Conservation (phyloP, 331 rosid genomes). For the Spiraea crenata region DNA sequence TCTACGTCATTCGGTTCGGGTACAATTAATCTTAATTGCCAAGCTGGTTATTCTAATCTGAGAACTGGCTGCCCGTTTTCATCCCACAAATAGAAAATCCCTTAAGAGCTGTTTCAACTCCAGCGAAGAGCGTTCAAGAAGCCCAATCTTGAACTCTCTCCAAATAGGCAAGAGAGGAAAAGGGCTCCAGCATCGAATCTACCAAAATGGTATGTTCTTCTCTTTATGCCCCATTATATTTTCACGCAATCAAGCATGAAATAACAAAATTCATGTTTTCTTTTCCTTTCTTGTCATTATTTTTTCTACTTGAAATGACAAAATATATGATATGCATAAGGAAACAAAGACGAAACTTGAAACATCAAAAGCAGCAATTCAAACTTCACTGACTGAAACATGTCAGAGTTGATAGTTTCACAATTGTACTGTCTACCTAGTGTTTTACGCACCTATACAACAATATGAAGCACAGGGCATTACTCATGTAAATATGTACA, state of each 20-base stretch:
- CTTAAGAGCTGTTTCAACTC: not conserved
- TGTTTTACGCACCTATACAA: not conserved
- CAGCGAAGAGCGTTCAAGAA: too few relatives aligned
- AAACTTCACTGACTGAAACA: conserved; percentile 5
- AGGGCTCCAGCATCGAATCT: not conserved
- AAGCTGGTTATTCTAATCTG: not conserved
- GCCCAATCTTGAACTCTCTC: not conserved
- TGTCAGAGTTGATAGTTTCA: not conserved
- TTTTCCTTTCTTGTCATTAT: not conserved
- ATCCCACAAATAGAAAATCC: not conserved
- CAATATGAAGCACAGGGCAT: not conserved
- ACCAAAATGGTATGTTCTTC: not conserved
- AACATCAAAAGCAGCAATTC: not conserved
- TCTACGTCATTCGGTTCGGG: not conserved
- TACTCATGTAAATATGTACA: not conserved
- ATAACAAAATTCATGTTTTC: not conserved
- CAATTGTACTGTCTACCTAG: not conserved
- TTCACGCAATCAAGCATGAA: not conserved
- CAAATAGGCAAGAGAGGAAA: not conserved
- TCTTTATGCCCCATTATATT: not conserved
- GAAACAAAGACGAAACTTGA: not conserved
- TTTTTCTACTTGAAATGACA: not conserved
- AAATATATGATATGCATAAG: not conserved
- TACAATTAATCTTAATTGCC: not conserved
- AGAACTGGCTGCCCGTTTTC: not conserved